Evolutionary conservation across 2,329 filamentous ascomycete genomes (phyloP), one percentile per base, ranked within the genome.

Genomic region (Arthrobotrys pseudoclavata): DNA sequence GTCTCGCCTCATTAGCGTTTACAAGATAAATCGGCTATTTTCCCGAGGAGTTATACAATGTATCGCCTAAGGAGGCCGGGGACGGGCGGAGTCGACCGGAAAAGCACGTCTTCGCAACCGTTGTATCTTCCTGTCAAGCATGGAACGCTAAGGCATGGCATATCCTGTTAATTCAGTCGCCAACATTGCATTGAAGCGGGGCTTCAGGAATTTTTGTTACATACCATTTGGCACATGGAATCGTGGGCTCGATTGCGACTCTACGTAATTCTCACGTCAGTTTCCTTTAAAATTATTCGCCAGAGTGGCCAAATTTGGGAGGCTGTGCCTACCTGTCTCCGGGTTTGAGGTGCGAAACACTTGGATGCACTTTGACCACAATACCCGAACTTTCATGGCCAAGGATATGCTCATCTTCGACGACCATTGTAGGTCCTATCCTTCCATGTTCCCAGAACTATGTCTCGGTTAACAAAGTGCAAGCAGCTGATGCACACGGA

Each of bases 371-470:
- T 20, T 79, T 79, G 26, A 72, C 69, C 12, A 79, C 62, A 29
- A 79, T 53, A 3, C 74, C 95, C 3, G 94, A 91, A 48, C 93
- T 96, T 86, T 98, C 95, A 86, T 98, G 95, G 80, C 95, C 95
- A 20, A 98, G 90, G 82, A 97, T 94, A 84, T 97, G 95, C 82
- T 94, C 91, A 82, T 88, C 92, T 80, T 88, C 88, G 57, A 98
- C 95, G 79, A 97, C 91, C 94, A 97, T 97, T 6, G 69, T 74
- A 81, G 94, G 94, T 29, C 95, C 95, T 83, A 98, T 98, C 86
- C 92, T 92, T 80, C 95, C 95, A 61, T 92, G 91, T 83, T 96
- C 93, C 95, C 95, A 98, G 87, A 98, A 98, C 98, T 95, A 70
- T 98, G 22, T 52, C 29, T 18, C 24, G n/a, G 29, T 53, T 20